A percentile compares a stretch with the other conserved stretches of the same genome.
Evolutionary conservation across 2,329 filamentous ascomycete genomes (phyloP).

Genomic region (Verticillium dahliae): DNA sequence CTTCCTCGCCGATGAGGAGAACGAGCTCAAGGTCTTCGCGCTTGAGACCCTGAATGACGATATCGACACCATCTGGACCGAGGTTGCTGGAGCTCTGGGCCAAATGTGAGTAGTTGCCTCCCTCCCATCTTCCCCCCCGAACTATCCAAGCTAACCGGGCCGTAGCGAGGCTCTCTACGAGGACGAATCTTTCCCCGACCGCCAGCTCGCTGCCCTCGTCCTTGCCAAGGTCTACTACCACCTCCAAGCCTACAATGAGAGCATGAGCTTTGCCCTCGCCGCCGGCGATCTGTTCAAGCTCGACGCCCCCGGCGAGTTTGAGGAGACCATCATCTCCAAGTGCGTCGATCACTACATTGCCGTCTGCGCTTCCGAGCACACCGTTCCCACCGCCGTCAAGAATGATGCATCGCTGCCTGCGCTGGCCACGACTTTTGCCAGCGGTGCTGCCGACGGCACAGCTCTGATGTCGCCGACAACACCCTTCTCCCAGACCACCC

Average conservation of each 20-base stretch:
- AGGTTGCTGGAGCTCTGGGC: slow-evolving; percentile 85
- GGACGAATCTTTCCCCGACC: slow-evolving; percentile 89
- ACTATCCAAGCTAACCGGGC: slow-evolving; percentile 7
- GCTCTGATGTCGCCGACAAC: slow-evolving; percentile 81
- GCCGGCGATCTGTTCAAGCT: slow-evolving; percentile 94
- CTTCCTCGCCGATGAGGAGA: slow-evolving; percentile 91
- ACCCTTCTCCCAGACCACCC: slow-evolving; percentile 87
- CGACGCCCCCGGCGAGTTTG: slow-evolving; percentile 86
- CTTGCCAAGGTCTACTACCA: slow-evolving; percentile 99
- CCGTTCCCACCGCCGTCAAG: slow-evolving; percentile 33
- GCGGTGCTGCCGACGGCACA: slow-evolving; percentile 58
- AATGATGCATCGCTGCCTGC: slow-evolving; percentile 50
- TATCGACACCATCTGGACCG: slow-evolving; percentile 95
- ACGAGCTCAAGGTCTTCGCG: slow-evolving; percentile 90
- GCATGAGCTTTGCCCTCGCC: slow-evolving; percentile 95
- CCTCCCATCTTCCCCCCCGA: background rate
- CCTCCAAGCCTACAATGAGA: slow-evolving; percentile 97
- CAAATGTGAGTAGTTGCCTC: slow-evolving; percentile 63
- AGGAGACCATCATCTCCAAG: slow-evolving; percentile 98
- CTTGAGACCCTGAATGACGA: slow-evolving; percentile 93
- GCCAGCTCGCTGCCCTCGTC: slow-evolving; percentile 87
- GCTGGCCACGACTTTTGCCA: slow-evolving; percentile 73
- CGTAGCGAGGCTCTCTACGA: slow-evolving; percentile 91
- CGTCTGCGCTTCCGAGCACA: slow-evolving; percentile 49
- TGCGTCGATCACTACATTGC: slow-evolving; percentile 97